Evolutionary conservation across 352 stramenopile genomes (phyloP).

Genomic region (Elongisporangium prolatum): DNA sequence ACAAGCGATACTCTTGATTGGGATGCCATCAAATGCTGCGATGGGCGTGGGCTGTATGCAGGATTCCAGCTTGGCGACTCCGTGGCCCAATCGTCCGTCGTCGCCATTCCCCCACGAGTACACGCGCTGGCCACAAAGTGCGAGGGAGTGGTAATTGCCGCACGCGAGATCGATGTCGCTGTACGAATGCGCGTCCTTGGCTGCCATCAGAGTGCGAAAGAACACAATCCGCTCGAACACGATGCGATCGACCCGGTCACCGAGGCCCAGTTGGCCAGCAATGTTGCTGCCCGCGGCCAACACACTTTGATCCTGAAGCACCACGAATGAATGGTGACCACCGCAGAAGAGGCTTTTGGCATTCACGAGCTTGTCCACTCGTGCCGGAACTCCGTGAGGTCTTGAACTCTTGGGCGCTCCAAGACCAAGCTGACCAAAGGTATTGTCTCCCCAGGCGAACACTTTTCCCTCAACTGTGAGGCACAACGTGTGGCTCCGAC

Average conservation of each 20-base stretch:
- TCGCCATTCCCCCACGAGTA: constrained; percentile 65
- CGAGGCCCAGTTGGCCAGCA: constrained; percentile 52
- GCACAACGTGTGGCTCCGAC: constrained; percentile 58
- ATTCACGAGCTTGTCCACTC: constrained; percentile 48
- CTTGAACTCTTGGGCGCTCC: constrained; percentile 20
- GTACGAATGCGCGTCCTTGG: neutral
- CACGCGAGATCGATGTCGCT: constrained; percentile 40
- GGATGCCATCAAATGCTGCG: constrained; percentile 22
- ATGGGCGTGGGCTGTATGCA: constrained; percentile 32
- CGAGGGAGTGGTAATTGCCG: constrained; percentile 58
- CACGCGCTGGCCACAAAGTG: constrained; percentile 29
- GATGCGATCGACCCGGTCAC: constrained; percentile 35
- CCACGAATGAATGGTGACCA: constrained; percentile 55
- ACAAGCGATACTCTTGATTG: constrained; percentile 36
- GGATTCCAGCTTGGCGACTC: constrained; percentile 26
- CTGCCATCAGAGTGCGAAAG: constrained; percentile 28
- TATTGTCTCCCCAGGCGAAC: constrained; percentile 67
- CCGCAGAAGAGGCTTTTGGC: constrained; percentile 41
- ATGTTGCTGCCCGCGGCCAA: constrained; percentile 61
- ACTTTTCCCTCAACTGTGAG: constrained; percentile 48
- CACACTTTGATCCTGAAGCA: constrained; percentile 46
- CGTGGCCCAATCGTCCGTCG: constrained; percentile 58
- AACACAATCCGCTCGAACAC: constrained; percentile 48
- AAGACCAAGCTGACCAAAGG: constrained; percentile 49
- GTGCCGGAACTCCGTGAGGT: constrained; percentile 25